Conservation (phyloP, 305 asterid genomes). For the Fraxinus platypoda region DNA sequence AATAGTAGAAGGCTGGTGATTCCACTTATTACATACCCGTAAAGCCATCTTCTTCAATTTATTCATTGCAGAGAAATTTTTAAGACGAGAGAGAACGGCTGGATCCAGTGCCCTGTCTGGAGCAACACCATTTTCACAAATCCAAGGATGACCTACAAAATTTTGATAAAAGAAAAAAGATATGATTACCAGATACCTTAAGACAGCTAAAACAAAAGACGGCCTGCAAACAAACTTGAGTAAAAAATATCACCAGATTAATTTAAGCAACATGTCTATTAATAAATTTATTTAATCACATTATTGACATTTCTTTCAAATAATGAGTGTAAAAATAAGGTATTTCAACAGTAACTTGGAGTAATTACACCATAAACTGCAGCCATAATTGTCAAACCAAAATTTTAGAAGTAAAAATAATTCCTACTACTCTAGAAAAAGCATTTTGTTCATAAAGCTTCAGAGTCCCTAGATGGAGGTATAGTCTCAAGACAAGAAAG, state of each 20-base stretch:
- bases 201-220: background rate
- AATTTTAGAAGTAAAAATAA: background rate
- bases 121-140: slow-evolving; percentile 81
- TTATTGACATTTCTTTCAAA: background rate
- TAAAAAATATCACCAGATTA: background rate
- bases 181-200: slow-evolving; percentile 1
- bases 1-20: background rate
- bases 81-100: slow-evolving; percentile 83
- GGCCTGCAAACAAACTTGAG: background rate
- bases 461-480: background rate
- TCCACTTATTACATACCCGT: slow-evolving; percentile 52
- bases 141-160: slow-evolving; percentile 75
- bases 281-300: background rate
- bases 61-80: slow-evolving; percentile 80
- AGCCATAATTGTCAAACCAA: background rate
- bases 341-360: background rate
- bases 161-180: slow-evolving; percentile 7
- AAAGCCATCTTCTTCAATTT: slow-evolving; percentile 85
- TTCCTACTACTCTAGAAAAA: background rate
- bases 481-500: background rate
- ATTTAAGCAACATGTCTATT: background rate
- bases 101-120: slow-evolving; percentile 76
- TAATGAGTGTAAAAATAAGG: background rate
- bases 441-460: background rate
- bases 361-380: background rate